Evolutionary conservation across 177 flowering plant species (phyloP).

Genomic region (Telopea speciosissima): DNA sequence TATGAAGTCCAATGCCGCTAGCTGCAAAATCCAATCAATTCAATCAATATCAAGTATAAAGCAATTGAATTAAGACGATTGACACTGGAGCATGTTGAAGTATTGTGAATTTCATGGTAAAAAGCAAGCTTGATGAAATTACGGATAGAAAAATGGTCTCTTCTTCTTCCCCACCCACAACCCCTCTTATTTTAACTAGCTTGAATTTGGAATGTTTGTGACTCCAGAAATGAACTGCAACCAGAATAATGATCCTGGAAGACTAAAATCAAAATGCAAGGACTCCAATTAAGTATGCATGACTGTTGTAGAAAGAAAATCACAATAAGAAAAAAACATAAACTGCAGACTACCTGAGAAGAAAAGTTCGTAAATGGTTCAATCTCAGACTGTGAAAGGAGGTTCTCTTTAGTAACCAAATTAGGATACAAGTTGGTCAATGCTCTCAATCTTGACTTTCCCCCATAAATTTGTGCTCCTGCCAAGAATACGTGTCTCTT

Average conservation of each 20-base stretch:
- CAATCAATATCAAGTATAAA: constrained; percentile 6
- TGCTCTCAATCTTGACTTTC: constrained; percentile 24
- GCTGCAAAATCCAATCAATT: constrained; percentile 32
- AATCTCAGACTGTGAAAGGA: constrained; percentile 81
- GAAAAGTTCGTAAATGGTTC: constrained; percentile 78
- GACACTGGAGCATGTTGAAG: not conserved
- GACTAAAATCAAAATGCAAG: not conserved
- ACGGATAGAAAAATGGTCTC: too few species aligned
- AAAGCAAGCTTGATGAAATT: not conserved
- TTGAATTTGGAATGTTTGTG: not conserved
- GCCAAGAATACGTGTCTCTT: constrained; percentile 76
- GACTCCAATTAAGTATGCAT: not conserved
- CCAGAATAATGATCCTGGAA: not conserved
- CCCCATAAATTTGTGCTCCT: constrained; percentile 93
- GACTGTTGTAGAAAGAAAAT: not conserved
- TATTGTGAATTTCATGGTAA: not conserved
- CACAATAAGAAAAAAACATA: not conserved
- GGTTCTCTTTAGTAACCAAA: constrained; percentile 81
- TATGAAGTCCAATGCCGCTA: constrained; percentile 97
- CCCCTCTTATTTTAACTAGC: not conserved
- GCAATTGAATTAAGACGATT: not conserved
- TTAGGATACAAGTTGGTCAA: constrained; percentile 75
- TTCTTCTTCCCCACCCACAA: too few species aligned
- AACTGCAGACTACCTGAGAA: constrained; percentile 12
- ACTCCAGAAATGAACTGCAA: not conserved